Evolutionary conservation across 1,284 basidiomycete genomes (phyloP), one percentile per base, ranked within the genome.

Genomic region (Papiliotrema nemorosa): DNA sequence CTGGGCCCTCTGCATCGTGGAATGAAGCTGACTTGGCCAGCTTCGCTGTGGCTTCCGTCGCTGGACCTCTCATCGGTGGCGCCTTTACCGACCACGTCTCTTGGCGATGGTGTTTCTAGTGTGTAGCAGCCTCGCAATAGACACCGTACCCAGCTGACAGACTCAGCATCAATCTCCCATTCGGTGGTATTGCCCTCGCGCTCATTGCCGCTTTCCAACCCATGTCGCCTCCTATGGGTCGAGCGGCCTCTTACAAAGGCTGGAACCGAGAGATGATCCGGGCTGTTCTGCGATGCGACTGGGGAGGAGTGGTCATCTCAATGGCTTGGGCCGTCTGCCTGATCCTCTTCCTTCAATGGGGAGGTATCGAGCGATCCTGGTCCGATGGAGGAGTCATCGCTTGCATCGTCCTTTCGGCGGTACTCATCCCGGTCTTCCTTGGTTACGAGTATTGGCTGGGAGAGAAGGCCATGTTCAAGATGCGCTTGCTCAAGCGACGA

Each of bases 61-160:
- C 76, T 29, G 76, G 77, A 6, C 76, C 77, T 5, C 61, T 78
- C 1, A 53, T 77, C 3, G 75, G 75, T 16, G 77, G 78, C 18
- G 76, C 72, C 1, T 77, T 78, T 43, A 56, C 72, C 2, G 77
- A 78, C 53, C 69, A 75, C 48, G 72, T 74, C 24, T 62, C 64
- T 1, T 77, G 76, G 74, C 53, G 67, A 34, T 51, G 58, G 58
- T 51, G 48, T 22, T 56, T 56, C 50, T 57, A 57, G 34, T 26
- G 6, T 13, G 37, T 13, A 24, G 16, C 13, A 22, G 20, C 41
- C 1, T 29, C 12, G 12, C 44, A n/a, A n/a, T 35, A 36, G 24
- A 14, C 37, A 18, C 31, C 27, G 26, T 25, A 5, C 22, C 39
- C 24, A 22, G 18, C 35, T 22, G 55, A 47, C 65, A 50, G 72